Base-by-base conservation (phyloP, 2,329 filamentous ascomycete species). In the Zasmidium citrigriseum region DNA sequence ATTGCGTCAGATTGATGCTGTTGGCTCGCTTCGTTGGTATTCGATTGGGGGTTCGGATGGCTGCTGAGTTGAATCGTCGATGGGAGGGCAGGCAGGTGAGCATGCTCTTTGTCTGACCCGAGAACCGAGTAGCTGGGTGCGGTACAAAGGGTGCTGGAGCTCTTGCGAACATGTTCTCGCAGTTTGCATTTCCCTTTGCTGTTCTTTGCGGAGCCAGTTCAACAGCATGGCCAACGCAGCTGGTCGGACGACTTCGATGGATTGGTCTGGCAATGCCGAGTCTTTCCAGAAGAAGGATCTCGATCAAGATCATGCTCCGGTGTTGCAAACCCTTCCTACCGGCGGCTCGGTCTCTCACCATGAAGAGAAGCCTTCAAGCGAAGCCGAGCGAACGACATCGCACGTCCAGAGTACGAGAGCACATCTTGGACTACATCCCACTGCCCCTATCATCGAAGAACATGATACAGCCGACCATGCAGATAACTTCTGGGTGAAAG, bases 401-500 rank as follows among this genome's bases (percentile, higher is more conserved):
- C 22, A 38, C 18, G 52, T 62, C 18, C 50, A 62, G 11, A 46
- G 45, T 18, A 47, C 55, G 10, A 49, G 60, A 27, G 46, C 50
- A 38, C 23, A 29, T 12, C 60, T 74, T 0, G 77, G 77, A 9
- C 69, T 78, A 1, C 71, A 77, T 55, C 76, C 77, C 1, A 64
- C 67, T 4, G 75, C 75, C 4, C 77, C 76, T 0, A 72, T 78
- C 4, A 62, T 71, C n/a, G 73, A 77, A 64, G 74, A 77, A 25
- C 73, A 78, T 59, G 74, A 77, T 50, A 62, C 67, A 1, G 70
- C 73, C 1, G 64, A 68, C 44, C 70, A 73, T 18, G 70, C 72
- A 5, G 65, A 74, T 27, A 59, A 77, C 20, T 58, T 72, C 12
- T 78, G 76, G 76, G 71, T 71, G 3, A 70, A 69, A 21, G 68